Evolutionary conservation across 2,329 filamentous ascomycete genomes (phyloP).

Genomic region (Exserohilum rostratum): DNA sequence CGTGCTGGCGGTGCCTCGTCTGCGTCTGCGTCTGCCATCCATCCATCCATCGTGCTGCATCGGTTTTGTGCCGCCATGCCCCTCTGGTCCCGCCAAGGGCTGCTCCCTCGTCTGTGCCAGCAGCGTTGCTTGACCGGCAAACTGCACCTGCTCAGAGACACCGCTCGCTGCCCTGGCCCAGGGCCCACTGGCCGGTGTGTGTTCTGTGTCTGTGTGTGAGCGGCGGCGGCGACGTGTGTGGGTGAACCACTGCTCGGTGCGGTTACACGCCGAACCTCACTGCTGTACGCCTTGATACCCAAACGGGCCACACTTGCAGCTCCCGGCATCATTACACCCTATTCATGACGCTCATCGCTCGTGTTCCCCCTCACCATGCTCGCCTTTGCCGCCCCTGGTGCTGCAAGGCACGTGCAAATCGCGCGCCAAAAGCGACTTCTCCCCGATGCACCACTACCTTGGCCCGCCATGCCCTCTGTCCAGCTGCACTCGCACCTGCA

Average conservation of each 20-base stretch:
- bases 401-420: conserved; percentile 35
- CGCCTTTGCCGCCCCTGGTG: conserved; percentile 23
- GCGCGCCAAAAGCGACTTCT: conserved; percentile 12
- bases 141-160: conserved; percentile 21
- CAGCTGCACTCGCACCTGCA: background rate
- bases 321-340: conserved; percentile 29
- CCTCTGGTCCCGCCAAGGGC: conserved; percentile 2
- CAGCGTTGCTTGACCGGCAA: conserved; percentile 3
- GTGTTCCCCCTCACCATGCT: conserved; percentile 14
- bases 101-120: conserved; percentile 9
- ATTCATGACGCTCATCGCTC: conserved; percentile 26
- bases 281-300: conserved; percentile 27
- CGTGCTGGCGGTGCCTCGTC: background rate
- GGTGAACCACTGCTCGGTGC: conserved; percentile 31
- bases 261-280: conserved; percentile 34
- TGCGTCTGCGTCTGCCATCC: background rate
- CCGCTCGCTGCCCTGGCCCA: conserved; percentile 20
- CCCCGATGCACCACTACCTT: conserved; percentile 7
- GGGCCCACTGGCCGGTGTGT: conserved; percentile 24
- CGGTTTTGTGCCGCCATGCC: background rate
- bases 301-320: conserved; percentile 41
- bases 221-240: conserved; percentile 16
- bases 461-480: conserved; percentile 2
- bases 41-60: background rate
- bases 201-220: too few species aligned